phyloP scores from a whole-genome alignment of 148 eudicot genomes.

The Rhododendron vialii region DNA sequence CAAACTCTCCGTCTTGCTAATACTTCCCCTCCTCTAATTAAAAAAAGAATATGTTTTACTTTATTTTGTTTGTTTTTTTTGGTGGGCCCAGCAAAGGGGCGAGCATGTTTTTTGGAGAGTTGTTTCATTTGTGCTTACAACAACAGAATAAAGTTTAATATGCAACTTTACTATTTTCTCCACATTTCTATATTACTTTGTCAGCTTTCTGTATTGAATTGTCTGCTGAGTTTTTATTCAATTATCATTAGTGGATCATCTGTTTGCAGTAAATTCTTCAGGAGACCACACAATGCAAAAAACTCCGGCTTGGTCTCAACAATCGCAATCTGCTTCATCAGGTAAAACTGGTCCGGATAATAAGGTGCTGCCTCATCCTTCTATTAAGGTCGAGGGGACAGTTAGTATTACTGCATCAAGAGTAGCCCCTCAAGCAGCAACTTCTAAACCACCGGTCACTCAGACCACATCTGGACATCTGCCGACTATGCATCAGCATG shows the following conservation, averaged over 20 bases:
- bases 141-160: neutral
- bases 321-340: constrained; percentile 39
- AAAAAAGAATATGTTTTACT: neutral
- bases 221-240: neutral
- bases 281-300: constrained; percentile 36
- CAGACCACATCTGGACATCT: constrained; percentile 39
- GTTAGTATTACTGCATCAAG: constrained; percentile 33
- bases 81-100: neutral
- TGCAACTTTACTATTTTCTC: neutral
- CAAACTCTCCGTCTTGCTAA: neutral
- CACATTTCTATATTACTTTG: neutral
- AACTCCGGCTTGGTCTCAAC: constrained; percentile 50
- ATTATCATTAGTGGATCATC: neutral
- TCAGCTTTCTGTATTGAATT: neutral
- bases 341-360: constrained; percentile 42
- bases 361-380: constrained; percentile 33
- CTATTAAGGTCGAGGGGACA: constrained; percentile 38
- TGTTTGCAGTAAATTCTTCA: constrained; percentile 37
- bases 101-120: neutral
- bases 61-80: neutral
- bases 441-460: constrained; percentile 32
- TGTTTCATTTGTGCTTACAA: neutral
- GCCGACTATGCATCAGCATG: constrained; percentile 33
- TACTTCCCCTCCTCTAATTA: neutral
- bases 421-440: constrained; percentile 31